Conservation (phyloP, 495 filamentous ascomycete genomes). For the Penicillium ochrochloron region DNA sequence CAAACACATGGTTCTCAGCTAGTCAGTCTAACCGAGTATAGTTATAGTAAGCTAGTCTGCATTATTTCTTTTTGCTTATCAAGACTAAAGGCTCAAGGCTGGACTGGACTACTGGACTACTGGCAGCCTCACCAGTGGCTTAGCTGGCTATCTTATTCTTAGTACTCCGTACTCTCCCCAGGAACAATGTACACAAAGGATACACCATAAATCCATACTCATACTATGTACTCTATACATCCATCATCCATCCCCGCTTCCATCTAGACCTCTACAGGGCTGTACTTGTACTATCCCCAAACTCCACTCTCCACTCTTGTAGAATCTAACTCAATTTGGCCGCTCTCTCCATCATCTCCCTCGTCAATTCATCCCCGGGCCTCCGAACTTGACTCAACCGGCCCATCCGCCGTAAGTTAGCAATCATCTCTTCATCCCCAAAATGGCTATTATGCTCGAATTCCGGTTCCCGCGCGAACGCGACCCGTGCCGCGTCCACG, state of each 20-base stretch:
- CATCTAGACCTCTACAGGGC: too few species aligned
- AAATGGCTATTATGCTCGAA: slow-evolving; percentile 81
- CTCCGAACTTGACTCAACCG: slow-evolving; percentile 58
- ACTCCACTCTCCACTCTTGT: not conserved
- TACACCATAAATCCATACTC: not conserved
- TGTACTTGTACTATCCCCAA: not conserved
- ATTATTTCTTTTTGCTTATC: not conserved
- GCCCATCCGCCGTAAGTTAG: slow-evolving; percentile 61
- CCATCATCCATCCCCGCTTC: not conserved
- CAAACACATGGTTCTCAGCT: not conserved
- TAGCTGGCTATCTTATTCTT: not conserved
- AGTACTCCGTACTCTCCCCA: not conserved
- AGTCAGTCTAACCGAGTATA: not conserved
- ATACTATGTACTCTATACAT: not conserved
- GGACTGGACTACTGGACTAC: too few species aligned
- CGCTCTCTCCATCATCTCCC: slow-evolving; percentile 60
- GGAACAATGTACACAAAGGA: not conserved
- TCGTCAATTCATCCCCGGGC: slow-evolving; percentile 54
- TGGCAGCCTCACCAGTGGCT: too few species aligned
- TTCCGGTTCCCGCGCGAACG: slow-evolving; percentile 79
- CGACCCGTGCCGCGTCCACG: slow-evolving; percentile 82
- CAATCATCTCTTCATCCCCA: slow-evolving; percentile 81
- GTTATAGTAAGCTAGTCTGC: not conserved
- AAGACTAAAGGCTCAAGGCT: too few species aligned
- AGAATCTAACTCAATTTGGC: slow-evolving; percentile 51